Evolutionary conservation across 1,284 basidiomycete species (phyloP).

Genomic region (Moesziomyces antarcticus): DNA sequence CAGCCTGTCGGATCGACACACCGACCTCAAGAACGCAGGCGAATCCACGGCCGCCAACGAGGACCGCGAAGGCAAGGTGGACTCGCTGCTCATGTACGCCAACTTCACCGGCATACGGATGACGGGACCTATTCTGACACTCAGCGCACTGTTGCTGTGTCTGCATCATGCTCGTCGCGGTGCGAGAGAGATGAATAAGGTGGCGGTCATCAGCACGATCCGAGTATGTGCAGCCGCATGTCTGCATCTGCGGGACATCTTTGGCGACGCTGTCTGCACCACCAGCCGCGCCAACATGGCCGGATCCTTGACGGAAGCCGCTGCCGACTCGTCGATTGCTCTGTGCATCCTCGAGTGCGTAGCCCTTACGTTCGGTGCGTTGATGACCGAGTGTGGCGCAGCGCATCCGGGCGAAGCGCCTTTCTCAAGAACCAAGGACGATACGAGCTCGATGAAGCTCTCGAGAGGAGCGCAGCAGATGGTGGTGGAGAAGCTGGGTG

Average conservation of each 20-base stretch:
- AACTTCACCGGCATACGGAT: neutral
- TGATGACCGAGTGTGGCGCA: slow-evolving; percentile 1
- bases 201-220: neutral
- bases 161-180: too few species aligned
- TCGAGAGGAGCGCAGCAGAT: slow-evolving; percentile 1
- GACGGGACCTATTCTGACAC: neutral
- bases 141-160: neutral
- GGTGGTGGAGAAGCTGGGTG: slow-evolving; percentile 10
- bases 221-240: neutral
- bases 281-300: neutral
- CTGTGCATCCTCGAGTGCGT: slow-evolving; percentile 24
- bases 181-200: neutral
- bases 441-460: neutral
- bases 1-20: slow-evolving; percentile 5
- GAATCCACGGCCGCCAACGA: neutral
- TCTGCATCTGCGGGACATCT: neutral
- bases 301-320: neutral
- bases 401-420: neutral
- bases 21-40: slow-evolving; percentile 2
- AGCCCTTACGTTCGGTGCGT: slow-evolving; percentile 2
- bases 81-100: neutral
- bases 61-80: neutral
- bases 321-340: neutral
- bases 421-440: neutral
- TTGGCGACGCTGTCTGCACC: neutral